These are phyloP conservation scores for Aspergillus diversus DNA, from an alignment of 495 filamentous ascomycete species.

Conservation along the genomic window DNA sequence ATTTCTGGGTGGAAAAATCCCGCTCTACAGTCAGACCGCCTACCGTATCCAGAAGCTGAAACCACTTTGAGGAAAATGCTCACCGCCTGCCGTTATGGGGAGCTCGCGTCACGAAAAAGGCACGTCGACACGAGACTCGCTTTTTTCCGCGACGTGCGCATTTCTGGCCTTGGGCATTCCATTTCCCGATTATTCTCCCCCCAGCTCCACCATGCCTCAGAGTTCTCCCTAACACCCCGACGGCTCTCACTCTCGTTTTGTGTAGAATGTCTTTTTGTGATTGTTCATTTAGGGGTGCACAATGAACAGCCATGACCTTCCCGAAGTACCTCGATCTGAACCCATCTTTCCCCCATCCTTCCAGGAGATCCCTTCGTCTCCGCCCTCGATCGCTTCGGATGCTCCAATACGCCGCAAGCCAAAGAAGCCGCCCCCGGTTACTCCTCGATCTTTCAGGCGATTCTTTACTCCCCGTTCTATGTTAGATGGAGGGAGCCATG, in stretches of 20 bases:
- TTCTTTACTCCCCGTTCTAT: conserved; percentile 79
- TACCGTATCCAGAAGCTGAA: not conserved
- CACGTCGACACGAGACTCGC: conserved; percentile 32
- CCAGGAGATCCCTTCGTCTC: conserved; percentile 49
- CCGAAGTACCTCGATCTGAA: conserved; percentile 47
- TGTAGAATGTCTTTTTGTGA: conserved; percentile 32
- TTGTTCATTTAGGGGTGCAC: conserved; percentile 29
- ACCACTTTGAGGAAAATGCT: conserved; percentile 13
- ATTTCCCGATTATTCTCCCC: conserved; percentile 4
- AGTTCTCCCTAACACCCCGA: conserved; percentile 10
- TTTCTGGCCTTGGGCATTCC: conserved; percentile 2
- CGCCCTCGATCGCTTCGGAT: conserved; percentile 52
- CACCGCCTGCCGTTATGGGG: conserved; percentile 27
- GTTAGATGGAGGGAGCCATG: conserved; percentile 45
- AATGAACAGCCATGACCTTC: conserved; percentile 44
- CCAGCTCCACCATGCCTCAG: conserved; percentile 26
- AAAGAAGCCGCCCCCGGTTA: conserved; percentile 60
- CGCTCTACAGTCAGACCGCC: conserved; percentile 25
- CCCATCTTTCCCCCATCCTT: conserved; percentile 41
- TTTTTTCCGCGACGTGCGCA: conserved; percentile 25
- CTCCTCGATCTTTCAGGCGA: conserved; percentile 72
- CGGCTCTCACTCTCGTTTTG: conserved; percentile 15
- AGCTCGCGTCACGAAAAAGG: conserved; percentile 34
- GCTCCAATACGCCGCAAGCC: conserved; percentile 44
- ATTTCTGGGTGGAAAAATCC: conserved; percentile 32